Base-by-base conservation (phyloP, 805 yeast species). In the Peterozyma xylosa region DNA sequence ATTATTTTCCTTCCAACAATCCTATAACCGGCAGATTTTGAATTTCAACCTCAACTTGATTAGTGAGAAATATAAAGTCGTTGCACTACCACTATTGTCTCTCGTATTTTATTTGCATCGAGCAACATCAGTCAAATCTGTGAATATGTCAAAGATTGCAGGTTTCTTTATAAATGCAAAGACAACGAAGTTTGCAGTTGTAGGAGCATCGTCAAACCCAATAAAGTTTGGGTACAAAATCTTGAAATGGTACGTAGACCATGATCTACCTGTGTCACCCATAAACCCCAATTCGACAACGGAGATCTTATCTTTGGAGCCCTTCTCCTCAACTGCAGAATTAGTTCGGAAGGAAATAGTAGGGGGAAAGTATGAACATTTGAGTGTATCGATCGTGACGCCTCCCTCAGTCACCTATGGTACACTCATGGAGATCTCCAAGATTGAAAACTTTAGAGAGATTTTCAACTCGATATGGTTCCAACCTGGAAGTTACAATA, bases 401-500 rank as follows among this genome's bases (percentile, higher is more conserved):
- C 90, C 95, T 2, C 93, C 95, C 1, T 55, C 57, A 0, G 72
- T 81, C 3, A 76, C 88, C 1, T 21, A 21, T 21, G 7, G 27
- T 21, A 21, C 27, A 5, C 63, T 71, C 14, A 57, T 68, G 6
- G 56, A 70, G 0, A 54, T 80, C 33, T 59, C 67, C 10, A 67
- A 67, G 13, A 60, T 75, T 45, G 53, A 59, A 30, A 42, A 54
- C 13, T 42, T 55, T 5, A 56, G 9, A 50, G 40, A 9, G 5
- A 49, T 62, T 0, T 62, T 83, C 13, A 73, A 73, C 52, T 78
- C 82, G 1, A 63, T 85, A 13, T 87, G 95, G 95, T 80, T 84
- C 51, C 95, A 86, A 55, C 95, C 95, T 0, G 95, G 95, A 0
- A 74, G 88, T 17, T 85, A 75, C 51, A 80, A 82, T 53, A 54